Evolutionary conservation across 2,329 filamentous ascomycete genomes (phyloP).

Genomic region (Aspergillus tanneri): DNA sequence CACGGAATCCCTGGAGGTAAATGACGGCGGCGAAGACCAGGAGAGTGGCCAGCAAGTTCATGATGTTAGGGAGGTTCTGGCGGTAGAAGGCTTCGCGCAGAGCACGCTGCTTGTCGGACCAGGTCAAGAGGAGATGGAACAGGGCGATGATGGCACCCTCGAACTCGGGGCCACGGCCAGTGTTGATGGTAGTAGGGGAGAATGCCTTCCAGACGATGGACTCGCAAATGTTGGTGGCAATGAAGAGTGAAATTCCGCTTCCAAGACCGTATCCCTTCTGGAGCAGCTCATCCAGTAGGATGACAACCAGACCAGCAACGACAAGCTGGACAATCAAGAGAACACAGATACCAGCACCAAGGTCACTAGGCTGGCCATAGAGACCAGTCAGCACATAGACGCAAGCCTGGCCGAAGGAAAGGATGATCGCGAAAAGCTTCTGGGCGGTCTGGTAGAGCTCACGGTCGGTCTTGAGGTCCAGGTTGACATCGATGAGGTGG

Average conservation of each 20-base stretch:
- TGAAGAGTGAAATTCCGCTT: slow-evolving; percentile 98
- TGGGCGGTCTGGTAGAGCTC: slow-evolving; percentile 99
- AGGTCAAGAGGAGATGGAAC: slow-evolving; percentile 96
- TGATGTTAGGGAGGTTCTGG: slow-evolving; percentile 98
- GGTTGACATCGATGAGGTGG: slow-evolving; percentile 99
- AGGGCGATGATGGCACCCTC: slow-evolving; percentile 97
- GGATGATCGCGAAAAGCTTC: slow-evolving; percentile 97
- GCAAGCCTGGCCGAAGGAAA: slow-evolving; percentile 95
- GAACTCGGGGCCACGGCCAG: slow-evolving; percentile 96
- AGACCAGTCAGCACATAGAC: slow-evolving; percentile 98
- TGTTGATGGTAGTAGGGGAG: slow-evolving; percentile 99
- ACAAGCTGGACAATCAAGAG: slow-evolving; percentile 97
- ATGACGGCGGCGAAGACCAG: slow-evolving; percentile 95
- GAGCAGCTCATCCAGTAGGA: slow-evolving; percentile 96
- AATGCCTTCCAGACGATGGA: slow-evolving; percentile 99
- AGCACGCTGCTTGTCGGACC: slow-evolving; percentile 98
- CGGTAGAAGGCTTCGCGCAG: slow-evolving; percentile 98
- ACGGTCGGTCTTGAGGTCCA: slow-evolving; percentile 99
- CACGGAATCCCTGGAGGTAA: slow-evolving; percentile 98
- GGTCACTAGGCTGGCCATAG: slow-evolving; percentile 93
- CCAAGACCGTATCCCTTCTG: slow-evolving; percentile 99
- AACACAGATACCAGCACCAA: slow-evolving; percentile 97
- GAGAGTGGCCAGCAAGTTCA: slow-evolving; percentile 94
- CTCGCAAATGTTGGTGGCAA: slow-evolving; percentile 99
- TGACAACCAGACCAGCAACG: slow-evolving; percentile 96